These are phyloP conservation scores for Lasiosphaeria hispida DNA, from an alignment of 495 filamentous ascomycete genomes.

Conservation along the genomic window DNA sequence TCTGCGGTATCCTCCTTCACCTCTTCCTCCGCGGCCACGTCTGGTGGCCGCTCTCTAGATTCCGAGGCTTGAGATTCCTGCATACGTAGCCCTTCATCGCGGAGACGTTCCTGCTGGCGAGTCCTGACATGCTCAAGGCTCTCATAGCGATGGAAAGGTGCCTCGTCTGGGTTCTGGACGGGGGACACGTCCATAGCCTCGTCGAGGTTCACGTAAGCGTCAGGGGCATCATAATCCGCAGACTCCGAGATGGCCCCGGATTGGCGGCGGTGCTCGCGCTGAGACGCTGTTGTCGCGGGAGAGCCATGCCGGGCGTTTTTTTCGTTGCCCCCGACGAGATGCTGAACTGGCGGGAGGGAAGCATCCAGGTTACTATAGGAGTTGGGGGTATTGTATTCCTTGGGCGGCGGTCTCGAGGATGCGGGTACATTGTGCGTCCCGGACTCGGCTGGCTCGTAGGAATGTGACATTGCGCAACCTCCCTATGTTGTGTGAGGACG, in stretches of 20 bases:
- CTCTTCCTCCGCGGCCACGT: neutral
- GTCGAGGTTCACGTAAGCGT: constrained; percentile 47
- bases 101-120: constrained; percentile 24
- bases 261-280: neutral
- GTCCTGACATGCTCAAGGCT: constrained; percentile 30
- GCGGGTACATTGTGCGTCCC: neutral
- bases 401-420: neutral
- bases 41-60: neutral
- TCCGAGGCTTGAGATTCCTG: constrained; percentile 9
- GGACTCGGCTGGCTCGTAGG: neutral
- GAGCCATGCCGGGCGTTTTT: neutral
- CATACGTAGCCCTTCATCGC: neutral
- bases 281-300: neutral
- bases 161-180: constrained; percentile 45
- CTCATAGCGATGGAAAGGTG: constrained; percentile 25
- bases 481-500: no score
- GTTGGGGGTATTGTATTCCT: constrained; percentile 14
- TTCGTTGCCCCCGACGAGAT: neutral
- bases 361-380: constrained; percentile 18
- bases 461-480: no score
- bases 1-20: constrained; percentile 7
- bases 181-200: constrained; percentile 46
- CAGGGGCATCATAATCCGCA: constrained; percentile 43
- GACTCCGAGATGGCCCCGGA: constrained; percentile 13
- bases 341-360: neutral